A percentile compares a stretch with the other conserved stretches of the same genome.
Conservation (phyloP, 2,329 filamentous ascomycete species). For the Penicillium sclerotigenum region DNA sequence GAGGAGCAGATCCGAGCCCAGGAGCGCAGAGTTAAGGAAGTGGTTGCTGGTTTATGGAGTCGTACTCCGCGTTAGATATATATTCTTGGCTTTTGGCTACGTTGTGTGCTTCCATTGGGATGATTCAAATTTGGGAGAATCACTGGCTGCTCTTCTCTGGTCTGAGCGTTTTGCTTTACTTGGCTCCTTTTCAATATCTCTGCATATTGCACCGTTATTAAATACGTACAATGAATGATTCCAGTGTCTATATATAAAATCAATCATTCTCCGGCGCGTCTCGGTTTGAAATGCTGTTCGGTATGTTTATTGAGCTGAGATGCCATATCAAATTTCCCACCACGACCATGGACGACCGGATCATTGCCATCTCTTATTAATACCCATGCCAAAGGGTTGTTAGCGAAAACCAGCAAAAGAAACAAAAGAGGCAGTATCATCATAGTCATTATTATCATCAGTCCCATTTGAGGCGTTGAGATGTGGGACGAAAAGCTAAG, state of each 20-base stretch:
- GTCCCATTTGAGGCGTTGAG: background rate
- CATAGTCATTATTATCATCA: slow-evolving; percentile 11
- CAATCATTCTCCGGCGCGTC: background rate
- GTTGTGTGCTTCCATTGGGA: background rate
- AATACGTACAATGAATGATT: background rate
- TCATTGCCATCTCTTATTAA: background rate
- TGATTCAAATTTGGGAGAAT: background rate
- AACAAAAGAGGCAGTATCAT: background rate
- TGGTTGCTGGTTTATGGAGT: slow-evolving; percentile 57
- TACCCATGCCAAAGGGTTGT: background rate
- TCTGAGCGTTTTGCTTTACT: background rate
- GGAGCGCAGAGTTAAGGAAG: slow-evolving; percentile 58
- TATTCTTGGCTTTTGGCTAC: background rate
- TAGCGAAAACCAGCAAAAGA: background rate
- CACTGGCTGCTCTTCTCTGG: background rate
- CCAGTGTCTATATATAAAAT: background rate
- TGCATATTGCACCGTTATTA: background rate
- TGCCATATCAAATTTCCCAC: background rate
- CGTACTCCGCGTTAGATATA: slow-evolving; percentile 22
- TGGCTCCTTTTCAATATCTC: background rate
- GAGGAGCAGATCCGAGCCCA: slow-evolving; percentile 61
- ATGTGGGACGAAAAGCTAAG: background rate
- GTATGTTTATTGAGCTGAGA: background rate
- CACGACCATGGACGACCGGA: no score
- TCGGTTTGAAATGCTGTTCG: background rate